These are phyloP conservation scores for Cucurbita ficifolia DNA, from an alignment of 306 rosid species.

Conservation along the genomic window DNA sequence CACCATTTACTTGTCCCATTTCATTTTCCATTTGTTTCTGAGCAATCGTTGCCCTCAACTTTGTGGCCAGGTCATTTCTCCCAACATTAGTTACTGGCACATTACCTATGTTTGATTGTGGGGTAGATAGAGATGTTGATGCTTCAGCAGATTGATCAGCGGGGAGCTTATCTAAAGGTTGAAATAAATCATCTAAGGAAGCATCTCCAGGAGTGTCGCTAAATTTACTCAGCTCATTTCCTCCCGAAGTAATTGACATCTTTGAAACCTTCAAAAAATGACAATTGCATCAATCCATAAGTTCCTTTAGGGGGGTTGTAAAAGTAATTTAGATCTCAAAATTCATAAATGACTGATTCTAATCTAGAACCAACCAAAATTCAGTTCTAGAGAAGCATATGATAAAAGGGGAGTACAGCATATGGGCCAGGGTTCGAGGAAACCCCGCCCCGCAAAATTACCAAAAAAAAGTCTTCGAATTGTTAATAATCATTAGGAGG, in stretches of 20 bases:
- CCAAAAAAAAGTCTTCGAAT: not conserved
- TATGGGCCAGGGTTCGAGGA: too few relatives aligned
- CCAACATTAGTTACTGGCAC: slow-evolving; percentile 42
- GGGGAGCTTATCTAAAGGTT: slow-evolving; percentile 52
- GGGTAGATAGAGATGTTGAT: slow-evolving; percentile 65
- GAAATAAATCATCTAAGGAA: slow-evolving; percentile 85
- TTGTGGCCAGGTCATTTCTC: slow-evolving; percentile 81
- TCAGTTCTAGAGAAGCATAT: not conserved
- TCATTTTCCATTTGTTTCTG: slow-evolving; percentile 84
- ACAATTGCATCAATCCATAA: slow-evolving; percentile 18
- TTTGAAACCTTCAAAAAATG: slow-evolving; percentile 50
- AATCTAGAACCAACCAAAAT: not conserved
- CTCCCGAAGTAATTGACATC: slow-evolving; percentile 41
- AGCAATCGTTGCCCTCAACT: slow-evolving; percentile 87
- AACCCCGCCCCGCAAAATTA: not conserved
- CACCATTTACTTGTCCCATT: slow-evolving; percentile 56
- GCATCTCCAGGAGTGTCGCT: slow-evolving; percentile 99
- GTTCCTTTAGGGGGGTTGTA: not conserved
- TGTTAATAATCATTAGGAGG: too few relatives aligned
- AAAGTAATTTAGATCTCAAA: not conserved
- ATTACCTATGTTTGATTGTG: slow-evolving; percentile 37
- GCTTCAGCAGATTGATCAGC: slow-evolving; percentile 56
- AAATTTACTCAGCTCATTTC: slow-evolving; percentile 79
- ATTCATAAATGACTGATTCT: not conserved
- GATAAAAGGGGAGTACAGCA: not conserved